phyloP scores from a whole-genome alignment of 768 basidiomycete species.

The Calocybe indica region DNA sequence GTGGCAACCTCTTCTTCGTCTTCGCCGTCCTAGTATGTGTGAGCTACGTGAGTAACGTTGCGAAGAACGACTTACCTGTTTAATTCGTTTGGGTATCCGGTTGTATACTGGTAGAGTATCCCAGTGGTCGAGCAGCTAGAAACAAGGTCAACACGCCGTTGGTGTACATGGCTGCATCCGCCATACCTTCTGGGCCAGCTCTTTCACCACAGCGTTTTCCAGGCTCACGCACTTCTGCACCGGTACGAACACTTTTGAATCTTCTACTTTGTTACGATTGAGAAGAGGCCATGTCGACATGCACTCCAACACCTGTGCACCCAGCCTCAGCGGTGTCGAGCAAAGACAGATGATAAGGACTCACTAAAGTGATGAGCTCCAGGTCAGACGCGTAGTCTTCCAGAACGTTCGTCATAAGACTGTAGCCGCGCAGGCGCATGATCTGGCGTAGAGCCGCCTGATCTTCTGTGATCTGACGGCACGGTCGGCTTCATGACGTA shows the following conservation, averaged over 20 bases:
- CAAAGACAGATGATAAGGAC: conserved; percentile 17
- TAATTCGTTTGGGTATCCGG: conserved; percentile 75
- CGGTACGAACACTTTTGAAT: conserved; percentile 57
- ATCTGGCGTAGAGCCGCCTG: conserved; percentile 72
- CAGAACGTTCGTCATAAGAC: conserved; percentile 84
- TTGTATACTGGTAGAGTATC: conserved; percentile 68
- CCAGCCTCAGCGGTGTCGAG: neutral
- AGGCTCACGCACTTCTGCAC: conserved; percentile 50
- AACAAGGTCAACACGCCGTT: neutral
- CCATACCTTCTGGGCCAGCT: conserved; percentile 58
- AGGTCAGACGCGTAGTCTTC: conserved; percentile 67
- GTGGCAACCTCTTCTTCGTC: no score
- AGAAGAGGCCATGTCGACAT: conserved; percentile 78
- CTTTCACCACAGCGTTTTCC: conserved; percentile 51
- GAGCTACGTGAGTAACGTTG: no score
- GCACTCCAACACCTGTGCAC: conserved; percentile 52
- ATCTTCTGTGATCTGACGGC: conserved; percentile 75
- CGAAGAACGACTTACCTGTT: conserved; percentile 15
- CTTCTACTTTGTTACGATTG: conserved; percentile 88
- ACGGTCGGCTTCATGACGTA: neutral
- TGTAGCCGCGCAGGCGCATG: conserved; percentile 90
- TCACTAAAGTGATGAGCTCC: conserved; percentile 66
- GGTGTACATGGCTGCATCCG: neutral
- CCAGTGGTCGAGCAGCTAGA: conserved; percentile 79
- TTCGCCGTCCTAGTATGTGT: no score